Base-by-base conservation (phyloP, 2,329 filamentous ascomycete genomes). In the Curvularia sp. region DNA sequence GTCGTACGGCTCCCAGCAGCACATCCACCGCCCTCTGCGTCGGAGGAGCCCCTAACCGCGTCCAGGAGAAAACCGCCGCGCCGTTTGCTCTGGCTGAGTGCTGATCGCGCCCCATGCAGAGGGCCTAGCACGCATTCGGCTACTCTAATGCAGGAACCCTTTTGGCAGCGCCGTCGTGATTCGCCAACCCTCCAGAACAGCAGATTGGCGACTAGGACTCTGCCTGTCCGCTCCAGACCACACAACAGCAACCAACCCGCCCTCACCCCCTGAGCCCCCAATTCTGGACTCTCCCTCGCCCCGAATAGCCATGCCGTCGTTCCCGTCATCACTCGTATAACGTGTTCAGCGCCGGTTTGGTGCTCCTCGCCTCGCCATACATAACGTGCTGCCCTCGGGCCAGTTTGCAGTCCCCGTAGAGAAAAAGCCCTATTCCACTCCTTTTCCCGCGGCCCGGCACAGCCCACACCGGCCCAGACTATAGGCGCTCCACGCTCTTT, bases 61-160 rank as follows among this genome's bases (percentile, higher is more conserved):
- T 54, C 63, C 63, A 67, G 63, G 63, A 66, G 56, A 52, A 56
- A 51, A 54, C 61, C 55, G 59, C 61, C 57, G 56, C 55, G 50
- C 64, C 65, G 65, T 69, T 62, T 65, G 60, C 63, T 66, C 67
- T 54, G 59, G 60, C 56, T 64, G 58, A 60, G 41, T 46, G 58
- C 39, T 23, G 54, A 61, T 64, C 55, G 38, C 53, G 38, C 49
- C 56, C 51, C 52, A 52, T 53, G 49, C 42, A 47, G 57, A 23
- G 27, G 10, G 55, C 38, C 57, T 61, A 65, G 48, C 18, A 13
- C 36, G 12, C 1, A 57, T 42, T 21, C 9, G 42, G 54, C 12
- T 6, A 9, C 46, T 39, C 61, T 68, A 64, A 59, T 60, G 68
- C 68, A 70, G 68, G 68, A 66, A 70, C 68, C 55, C 55, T 57